These are phyloP conservation scores for Skeletonema grethae DNA, from an alignment of 108 stramenopile genomes.

Conservation along the genomic window DNA sequence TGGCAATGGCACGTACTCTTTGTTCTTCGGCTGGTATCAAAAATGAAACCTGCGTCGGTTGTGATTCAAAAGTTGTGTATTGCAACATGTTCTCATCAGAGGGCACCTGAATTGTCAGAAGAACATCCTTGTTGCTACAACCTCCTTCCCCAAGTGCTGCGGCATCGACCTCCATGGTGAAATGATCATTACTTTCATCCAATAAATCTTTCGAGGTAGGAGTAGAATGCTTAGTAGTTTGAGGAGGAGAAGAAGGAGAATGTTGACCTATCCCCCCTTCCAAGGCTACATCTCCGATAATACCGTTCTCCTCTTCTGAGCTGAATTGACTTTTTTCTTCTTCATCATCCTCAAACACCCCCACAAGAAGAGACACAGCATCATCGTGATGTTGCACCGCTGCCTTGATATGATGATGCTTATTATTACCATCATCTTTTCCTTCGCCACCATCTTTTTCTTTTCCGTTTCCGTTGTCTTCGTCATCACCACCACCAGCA, in stretches of 20 bases:
- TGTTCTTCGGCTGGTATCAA: slow-evolving; percentile 31
- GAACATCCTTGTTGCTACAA: too few species aligned
- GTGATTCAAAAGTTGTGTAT: too few species aligned
- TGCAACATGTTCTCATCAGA: too few species aligned
- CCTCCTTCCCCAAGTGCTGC: not conserved
- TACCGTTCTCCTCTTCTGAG: not conserved
- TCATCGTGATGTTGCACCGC: slow-evolving; percentile 32
- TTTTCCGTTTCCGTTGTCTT: not conserved
- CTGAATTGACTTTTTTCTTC: slow-evolving; percentile 12
- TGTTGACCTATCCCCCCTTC: not conserved
- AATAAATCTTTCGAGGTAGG: not conserved
- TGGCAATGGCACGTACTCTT: slow-evolving; percentile 33
- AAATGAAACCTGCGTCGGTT: slow-evolving; percentile 5
- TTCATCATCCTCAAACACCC: slow-evolving; percentile 33
- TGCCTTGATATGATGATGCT: slow-evolving; percentile 6
- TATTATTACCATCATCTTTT: not conserved
- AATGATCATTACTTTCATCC: not conserved
- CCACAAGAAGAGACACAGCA: slow-evolving; percentile 38
- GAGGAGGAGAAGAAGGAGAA: too few species aligned
- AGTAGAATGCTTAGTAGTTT: not conserved
- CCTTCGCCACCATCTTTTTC: not conserved
- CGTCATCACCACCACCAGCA: not conserved
- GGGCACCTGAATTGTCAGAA: too few species aligned
- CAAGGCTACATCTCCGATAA: not conserved
- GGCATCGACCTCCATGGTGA: not conserved